Percentiles rank a stretch among this genome's conserved stretches.
Conservation (phyloP, 2,329 filamentous ascomycete species). For the Penicillium sp. region DNA sequence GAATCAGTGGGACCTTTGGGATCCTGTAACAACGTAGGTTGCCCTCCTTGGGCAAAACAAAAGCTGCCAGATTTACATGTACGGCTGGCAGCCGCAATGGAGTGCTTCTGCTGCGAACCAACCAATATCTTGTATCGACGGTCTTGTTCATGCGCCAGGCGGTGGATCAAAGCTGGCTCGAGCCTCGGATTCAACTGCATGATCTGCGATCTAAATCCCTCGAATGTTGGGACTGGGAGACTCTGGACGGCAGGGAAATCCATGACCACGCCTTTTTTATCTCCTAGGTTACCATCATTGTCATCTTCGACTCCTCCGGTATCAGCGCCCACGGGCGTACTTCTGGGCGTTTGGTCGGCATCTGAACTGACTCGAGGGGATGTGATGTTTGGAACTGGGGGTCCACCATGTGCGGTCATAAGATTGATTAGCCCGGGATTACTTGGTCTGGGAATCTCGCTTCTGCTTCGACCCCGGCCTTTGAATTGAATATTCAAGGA, state of each 20-base stretch:
- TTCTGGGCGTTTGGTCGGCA: conserved; percentile 18
- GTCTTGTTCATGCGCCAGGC: conserved; percentile 78
- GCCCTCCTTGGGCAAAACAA: conserved; percentile 68
- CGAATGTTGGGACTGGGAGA: conserved; percentile 67
- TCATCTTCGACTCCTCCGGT: conserved; percentile 46
- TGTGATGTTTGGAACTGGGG: conserved; percentile 56
- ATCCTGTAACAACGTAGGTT: conserved; percentile 60
- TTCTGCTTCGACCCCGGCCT: conserved; percentile 54
- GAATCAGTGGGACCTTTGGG: conserved; percentile 54
- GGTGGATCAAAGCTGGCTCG: conserved; percentile 67
- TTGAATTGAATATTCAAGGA: conserved; percentile 51
- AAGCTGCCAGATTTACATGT: conserved; percentile 62
- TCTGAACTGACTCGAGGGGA: conserved; percentile 35
- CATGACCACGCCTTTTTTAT: conserved; percentile 62
- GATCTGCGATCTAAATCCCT: conserved; percentile 75
- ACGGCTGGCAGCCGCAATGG: conserved; percentile 54
- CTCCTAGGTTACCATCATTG: conserved; percentile 56
- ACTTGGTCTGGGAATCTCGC: conserved; percentile 52
- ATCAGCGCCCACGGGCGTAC: conserved; percentile 12
- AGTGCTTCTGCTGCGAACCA: conserved; percentile 63
- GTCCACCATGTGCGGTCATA: conserved; percentile 58
- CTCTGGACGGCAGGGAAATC: conserved; percentile 64
- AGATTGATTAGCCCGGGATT: conserved; percentile 52
- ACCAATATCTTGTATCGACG: conserved; percentile 76
- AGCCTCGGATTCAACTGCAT: conserved; percentile 72